phyloP scores from a whole-genome alignment of 169 alveolate species.

The Plasmodium reichenowi region DNA sequence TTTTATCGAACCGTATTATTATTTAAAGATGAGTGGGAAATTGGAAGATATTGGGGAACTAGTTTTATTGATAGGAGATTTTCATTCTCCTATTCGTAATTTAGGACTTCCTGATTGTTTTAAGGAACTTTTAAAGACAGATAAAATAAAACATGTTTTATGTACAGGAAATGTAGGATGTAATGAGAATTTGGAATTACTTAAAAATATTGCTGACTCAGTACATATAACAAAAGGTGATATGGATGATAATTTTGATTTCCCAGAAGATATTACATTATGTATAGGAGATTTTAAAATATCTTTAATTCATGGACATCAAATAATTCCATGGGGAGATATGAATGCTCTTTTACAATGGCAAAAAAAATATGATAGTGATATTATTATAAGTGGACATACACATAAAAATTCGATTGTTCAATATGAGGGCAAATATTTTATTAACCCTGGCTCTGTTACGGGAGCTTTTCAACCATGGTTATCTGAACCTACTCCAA shows the following conservation, averaged over 20 bases:
- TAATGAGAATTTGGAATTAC: slow-evolving; percentile 80
- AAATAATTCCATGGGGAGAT: slow-evolving; percentile 95
- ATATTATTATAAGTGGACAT: slow-evolving; percentile 93
- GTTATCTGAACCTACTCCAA: slow-evolving; percentile 84
- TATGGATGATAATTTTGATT: slow-evolving; percentile 79
- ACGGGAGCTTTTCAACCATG: slow-evolving; percentile 95
- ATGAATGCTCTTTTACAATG: slow-evolving; percentile 89
- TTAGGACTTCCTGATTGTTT: slow-evolving; percentile 85
- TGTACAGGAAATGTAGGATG: slow-evolving; percentile 89
- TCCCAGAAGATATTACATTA: slow-evolving; percentile 80
- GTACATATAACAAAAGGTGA: slow-evolving; percentile 88
- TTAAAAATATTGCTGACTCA: slow-evolving; percentile 84
- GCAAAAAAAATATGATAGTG: slow-evolving; percentile 91
- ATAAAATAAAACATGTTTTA: slow-evolving; percentile 83
- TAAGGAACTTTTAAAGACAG: slow-evolving; percentile 84
- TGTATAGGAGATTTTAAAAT: slow-evolving; percentile 92
- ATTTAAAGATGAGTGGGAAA: slow-evolving; percentile 54
- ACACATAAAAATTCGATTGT: slow-evolving; percentile 90
- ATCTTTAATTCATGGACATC: slow-evolving; percentile 95
- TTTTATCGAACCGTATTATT: background rate
- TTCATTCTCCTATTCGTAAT: slow-evolving; percentile 86
- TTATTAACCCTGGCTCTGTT: slow-evolving; percentile 95
- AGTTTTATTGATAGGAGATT: slow-evolving; percentile 85
- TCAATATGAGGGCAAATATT: slow-evolving; percentile 91
- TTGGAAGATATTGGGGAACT: slow-evolving; percentile 80